Evolutionary conservation across 176 grass and related monocot species (phyloP).

Genomic region (Zizania latifolia): DNA sequence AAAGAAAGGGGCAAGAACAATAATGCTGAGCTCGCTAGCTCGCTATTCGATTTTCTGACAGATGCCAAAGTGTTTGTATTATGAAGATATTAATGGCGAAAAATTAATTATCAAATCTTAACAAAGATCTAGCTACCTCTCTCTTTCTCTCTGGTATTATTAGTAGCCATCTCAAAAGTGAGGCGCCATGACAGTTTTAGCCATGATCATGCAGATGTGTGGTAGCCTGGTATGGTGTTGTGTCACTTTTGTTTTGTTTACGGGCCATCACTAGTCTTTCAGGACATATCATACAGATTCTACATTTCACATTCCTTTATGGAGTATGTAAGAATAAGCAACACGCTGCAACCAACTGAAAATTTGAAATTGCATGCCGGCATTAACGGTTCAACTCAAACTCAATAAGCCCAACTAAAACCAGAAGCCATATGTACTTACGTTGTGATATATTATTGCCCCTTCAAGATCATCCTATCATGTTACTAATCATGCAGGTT

Average conservation of each 20-base stretch:
- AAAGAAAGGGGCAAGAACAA: not conserved
- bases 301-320: constrained; percentile 31
- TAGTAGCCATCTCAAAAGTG: constrained; percentile 18
- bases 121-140: constrained; percentile 8
- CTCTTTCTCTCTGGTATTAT: not conserved
- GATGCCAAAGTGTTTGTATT: not conserved
- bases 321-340: constrained; percentile 25
- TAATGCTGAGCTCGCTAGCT: not conserved
- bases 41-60: constrained; percentile 23
- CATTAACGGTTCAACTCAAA: constrained; percentile 29
- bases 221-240: constrained; percentile 22
- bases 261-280: constrained; percentile 12
- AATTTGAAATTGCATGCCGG: constrained; percentile 30
- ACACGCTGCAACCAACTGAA: constrained; percentile 28
- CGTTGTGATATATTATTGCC: constrained; percentile 34
- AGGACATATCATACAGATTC: constrained; percentile 21
- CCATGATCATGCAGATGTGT: constrained; percentile 30
- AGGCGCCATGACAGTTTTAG: constrained; percentile 18
- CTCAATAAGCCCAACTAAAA: constrained; percentile 34
- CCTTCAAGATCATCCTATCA: constrained; percentile 47
- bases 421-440: constrained; percentile 15
- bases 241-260: constrained; percentile 25
- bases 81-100: not conserved
- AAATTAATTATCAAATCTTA: not conserved
- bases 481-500: constrained; percentile 56